Base-by-base conservation (phyloP, 257 asterid genomes). In the Lantana camara region DNA sequence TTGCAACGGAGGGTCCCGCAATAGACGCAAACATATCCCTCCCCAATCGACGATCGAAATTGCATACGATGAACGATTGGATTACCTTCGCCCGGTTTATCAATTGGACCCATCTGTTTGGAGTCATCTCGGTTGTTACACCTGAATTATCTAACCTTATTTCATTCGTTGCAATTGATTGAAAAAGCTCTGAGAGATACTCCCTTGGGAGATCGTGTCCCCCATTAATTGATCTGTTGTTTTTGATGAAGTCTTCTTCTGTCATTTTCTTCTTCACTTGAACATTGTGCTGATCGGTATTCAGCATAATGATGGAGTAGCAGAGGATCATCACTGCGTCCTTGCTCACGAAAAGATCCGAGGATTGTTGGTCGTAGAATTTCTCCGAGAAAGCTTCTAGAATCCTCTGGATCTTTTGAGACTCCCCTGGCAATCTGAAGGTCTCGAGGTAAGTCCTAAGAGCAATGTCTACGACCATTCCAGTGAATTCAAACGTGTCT, bases 181-280 rank as follows among this genome's bases (percentile, higher is more conserved):
- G 94, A 78, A 84, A 94, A 29, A 88, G 87, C 80, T 90, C 95
- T 0, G 90, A 85, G 1, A 94, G 80, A 61, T 94, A 90, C 45
- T 90, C 97, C n/a, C 91, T 72, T 0, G 99, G 99, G 34, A 94
- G 92, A 75, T 94, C 97, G 11, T 67, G 77, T 29, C 97, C 99
- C 13, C 84, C 95, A 45, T 94, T 90, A 41, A 94, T 94, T 5
- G 81, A 73, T 57, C 97, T 70, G 22, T 90, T 88, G 71, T 94
- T 94, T 58, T 77, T 73, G 17, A 94, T 87, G 77, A 94, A 94
- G 34, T 94, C 99, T 41, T 94, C 99, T 54, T 90, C 99, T 1
- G 97, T 79, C 99, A 94, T 94, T 60, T 86, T 94, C 81, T 90
- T 94, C 82, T 88, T 94, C 60, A 94, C 99, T 66, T 94, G 99